Evolutionary conservation across 257 asterid species (phyloP).

Genomic region (Fraxinus excelsior): DNA sequence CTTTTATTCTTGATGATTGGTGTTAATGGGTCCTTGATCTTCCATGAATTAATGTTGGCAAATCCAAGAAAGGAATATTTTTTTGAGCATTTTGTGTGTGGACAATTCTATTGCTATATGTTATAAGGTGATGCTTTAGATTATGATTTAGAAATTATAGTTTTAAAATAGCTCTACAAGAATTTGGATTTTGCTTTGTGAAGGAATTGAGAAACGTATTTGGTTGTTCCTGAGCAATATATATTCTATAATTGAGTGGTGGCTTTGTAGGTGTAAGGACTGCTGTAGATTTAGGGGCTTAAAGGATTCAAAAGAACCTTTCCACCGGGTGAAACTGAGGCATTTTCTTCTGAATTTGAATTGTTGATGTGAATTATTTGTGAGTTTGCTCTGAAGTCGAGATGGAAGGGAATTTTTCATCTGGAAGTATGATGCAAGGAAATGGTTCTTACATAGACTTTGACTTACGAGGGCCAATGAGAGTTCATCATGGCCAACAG

Average conservation of each 20-base stretch:
- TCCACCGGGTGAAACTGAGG: neutral
- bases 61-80: neutral
- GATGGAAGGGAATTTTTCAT: conserved; percentile 52
- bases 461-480: conserved; percentile 49
- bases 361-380: conserved; percentile 25
- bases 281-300: neutral
- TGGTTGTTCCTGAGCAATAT: neutral
- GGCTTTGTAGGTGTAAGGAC: neutral
- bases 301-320: neutral
- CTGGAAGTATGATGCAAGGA: conserved; percentile 51
- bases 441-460: conserved; percentile 49
- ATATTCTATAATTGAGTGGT: neutral
- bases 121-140: neutral
- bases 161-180: neutral
- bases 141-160: neutral
- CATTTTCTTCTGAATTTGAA: conserved; percentile 15
- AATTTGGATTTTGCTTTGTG: neutral
- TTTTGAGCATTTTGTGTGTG: neutral
- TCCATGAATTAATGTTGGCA: neutral
- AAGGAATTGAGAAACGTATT: neutral
- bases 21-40: conserved; percentile 10
- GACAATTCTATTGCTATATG: neutral
- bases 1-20: neutral
- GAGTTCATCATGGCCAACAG: conserved; percentile 54
- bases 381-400: conserved; percentile 24